Base-by-base conservation (phyloP, 2,329 filamentous ascomycete genomes). In the Xylariaceae sp. region DNA sequence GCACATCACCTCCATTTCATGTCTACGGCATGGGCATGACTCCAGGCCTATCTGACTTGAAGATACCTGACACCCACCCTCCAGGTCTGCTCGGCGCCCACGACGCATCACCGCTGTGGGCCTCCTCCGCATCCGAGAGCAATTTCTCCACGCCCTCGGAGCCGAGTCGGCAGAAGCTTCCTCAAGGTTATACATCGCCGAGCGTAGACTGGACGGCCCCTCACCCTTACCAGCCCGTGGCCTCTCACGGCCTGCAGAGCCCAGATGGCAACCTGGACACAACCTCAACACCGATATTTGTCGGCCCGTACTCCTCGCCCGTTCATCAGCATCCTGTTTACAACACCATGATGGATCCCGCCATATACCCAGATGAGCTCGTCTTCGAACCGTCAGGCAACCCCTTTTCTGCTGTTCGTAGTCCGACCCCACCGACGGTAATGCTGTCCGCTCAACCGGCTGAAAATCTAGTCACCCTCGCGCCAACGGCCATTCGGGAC, bases 381-480 rank as follows among this genome's bases (percentile, higher is more conserved):
- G 44, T 50, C 28, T 52, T 65, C 35, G 59, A 61, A 4, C 29
- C 39, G 25, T 51, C 53, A 33, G 38, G 58, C 23, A 55, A 60
- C 27, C 51, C 57, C 27, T 60, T 61, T 39, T 59, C 58, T 50
- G 57, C 64, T 52, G 61, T 70, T 59, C 66, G 68, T 63, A 66
- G 63, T 56, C 58, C 63, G 43, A 67, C 66, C 51, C 66, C 68
- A 57, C 59, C 60, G 51, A 52, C 63, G 47, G 52, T 64, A 45
- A 44, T 54, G 39, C 60, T 54, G 33, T 58, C 63, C 51, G 58
- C 62, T 52, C 61, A 65, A 57, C 59, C 60, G 46, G 60, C 61
- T 56, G 69, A 70, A 55, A 60, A 63, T 56, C 46, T 73, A 60
- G 60, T 70, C 54, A 64, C 63, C 46, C 49, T 64, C 44, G 52